phyloP scores from a whole-genome alignment of 441 rosid species.

The Populus hybrid region DNA sequence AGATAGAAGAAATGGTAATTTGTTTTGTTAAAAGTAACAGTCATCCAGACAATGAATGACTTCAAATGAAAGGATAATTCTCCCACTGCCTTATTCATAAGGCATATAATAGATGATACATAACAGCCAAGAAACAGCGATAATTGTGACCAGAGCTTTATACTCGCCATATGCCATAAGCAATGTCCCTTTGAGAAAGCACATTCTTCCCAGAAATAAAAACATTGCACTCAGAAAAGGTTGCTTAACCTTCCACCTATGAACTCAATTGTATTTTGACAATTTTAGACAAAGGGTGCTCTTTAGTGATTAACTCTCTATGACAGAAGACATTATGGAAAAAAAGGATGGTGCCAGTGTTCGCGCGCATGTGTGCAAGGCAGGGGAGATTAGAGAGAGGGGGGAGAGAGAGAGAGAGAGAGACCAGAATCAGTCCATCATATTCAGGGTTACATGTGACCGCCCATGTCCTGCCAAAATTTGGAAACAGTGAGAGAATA shows the following conservation, averaged over 20 bases:
- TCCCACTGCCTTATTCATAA: not conserved
- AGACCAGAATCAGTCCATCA: conserved; percentile 77
- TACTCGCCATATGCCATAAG: not conserved
- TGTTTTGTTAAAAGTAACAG: not conserved
- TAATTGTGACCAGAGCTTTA: not conserved
- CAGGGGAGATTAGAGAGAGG: no score
- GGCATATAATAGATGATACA: not conserved
- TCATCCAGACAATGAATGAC: conserved; percentile 2
- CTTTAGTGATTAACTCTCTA: not conserved
- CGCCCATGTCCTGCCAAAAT: conserved; percentile 86
- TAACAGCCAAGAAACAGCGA: not conserved
- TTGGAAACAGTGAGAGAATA: conserved; percentile 15
- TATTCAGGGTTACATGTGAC: conserved; percentile 82
- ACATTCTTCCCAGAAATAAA: not conserved
- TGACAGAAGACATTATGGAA: not conserved
- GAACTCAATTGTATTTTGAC: not conserved
- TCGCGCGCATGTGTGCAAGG: not conserved
- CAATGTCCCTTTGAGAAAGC: not conserved
- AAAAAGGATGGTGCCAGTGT: not conserved
- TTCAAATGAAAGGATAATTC: conserved; percentile 6
- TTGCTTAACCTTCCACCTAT: conserved; percentile 4
- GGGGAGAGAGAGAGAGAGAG: conserved; percentile 29
- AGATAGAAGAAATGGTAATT: not conserved
- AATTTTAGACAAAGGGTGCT: not conserved
- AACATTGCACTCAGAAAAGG: not conserved